Conservation (phyloP, 2,329 filamentous ascomycete species). For the Torrubiella hemipterigena region DNA sequence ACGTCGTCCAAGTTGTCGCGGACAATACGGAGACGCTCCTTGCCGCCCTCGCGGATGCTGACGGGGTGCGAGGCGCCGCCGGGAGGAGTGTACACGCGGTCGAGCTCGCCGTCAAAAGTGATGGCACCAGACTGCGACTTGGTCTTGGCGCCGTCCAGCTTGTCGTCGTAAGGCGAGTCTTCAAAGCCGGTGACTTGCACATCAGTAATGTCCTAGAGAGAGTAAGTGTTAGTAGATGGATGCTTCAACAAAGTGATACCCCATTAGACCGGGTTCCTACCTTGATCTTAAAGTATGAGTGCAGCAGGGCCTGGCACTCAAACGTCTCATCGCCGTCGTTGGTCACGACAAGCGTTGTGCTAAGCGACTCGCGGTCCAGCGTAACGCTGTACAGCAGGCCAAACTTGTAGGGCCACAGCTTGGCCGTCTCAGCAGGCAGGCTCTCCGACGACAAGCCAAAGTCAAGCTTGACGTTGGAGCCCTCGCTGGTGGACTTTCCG, state of each 20-base stretch:
- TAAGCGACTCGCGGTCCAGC: conserved; percentile 59
- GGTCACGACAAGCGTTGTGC: conserved; percentile 73
- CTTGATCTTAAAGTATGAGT: conserved; percentile 76
- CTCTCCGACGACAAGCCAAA: conserved; percentile 74
- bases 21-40: conserved; percentile 57
- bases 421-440: conserved; percentile 54
- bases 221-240: background rate
- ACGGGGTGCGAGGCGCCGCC: conserved; percentile 47
- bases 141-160: conserved; percentile 54
- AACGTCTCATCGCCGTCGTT: conserved; percentile 77
- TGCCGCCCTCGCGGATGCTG: conserved; percentile 49
- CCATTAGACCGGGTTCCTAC: no score
- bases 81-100: conserved; percentile 73
- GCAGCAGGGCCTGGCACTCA: conserved; percentile 84
- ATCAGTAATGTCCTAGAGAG: conserved; percentile 61
- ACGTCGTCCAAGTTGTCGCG: conserved; percentile 79
- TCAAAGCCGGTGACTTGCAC: conserved; percentile 66
- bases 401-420: conserved; percentile 78
- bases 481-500: conserved; percentile 56
- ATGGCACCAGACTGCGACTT: conserved; percentile 55
- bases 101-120: conserved; percentile 65
- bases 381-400: conserved; percentile 89
- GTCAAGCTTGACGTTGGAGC: conserved; percentile 76
- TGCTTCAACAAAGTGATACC: no score
- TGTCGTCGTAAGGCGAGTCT: conserved; percentile 69